Base-by-base conservation (phyloP, 108 stramenopile species). In the Cyclotella kingstonii region DNA sequence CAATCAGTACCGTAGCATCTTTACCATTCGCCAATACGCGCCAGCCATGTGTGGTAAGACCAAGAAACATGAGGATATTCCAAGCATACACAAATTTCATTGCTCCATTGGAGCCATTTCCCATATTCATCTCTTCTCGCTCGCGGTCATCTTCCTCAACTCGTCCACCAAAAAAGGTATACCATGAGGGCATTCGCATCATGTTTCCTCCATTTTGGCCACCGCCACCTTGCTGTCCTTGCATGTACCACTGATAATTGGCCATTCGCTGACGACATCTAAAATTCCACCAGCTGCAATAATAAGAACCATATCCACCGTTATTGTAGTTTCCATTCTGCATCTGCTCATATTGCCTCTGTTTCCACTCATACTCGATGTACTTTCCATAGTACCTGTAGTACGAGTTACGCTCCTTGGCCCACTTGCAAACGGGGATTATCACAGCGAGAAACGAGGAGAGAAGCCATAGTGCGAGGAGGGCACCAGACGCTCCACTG, bases 51-150 rank as follows among this genome's bases (percentile, higher is more conserved):
- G 49, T 67, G 10, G 78, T 19, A 47, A 84, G 61, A 15, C 50
- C 84, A 35, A 76, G 25, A 60, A 81, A 84, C 66, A 81, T 69
- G 14, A 81, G 35, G 42, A 84, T 56, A 36, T 64, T 73, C 71
- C 78, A 79, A 19, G 45, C 31, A 62, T 81, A 84, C 6, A 77
- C 78, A 51, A 84, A 81, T 36, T 68, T 76, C 63, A 84, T 51
- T 2, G 63, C 65, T 26, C 63, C 70, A 39, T 52, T 28, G 0
- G 41, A 40, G 6, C 41, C 31, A 18, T 26, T 29, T 35, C 54
- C 47, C 21, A 66, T 39, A n/a, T 50, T 73, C 62, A 49, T 62
- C 34, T 78, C 78, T 36, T 76, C 78, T 3, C 68, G 52, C 47
- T 46, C 25, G 26, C 70, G 73, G 21, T 70, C 54, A 42, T 63